phyloP scores from a whole-genome alignment of 2,329 filamentous ascomycete species.

The Cryphonectria nitschkei region DNA sequence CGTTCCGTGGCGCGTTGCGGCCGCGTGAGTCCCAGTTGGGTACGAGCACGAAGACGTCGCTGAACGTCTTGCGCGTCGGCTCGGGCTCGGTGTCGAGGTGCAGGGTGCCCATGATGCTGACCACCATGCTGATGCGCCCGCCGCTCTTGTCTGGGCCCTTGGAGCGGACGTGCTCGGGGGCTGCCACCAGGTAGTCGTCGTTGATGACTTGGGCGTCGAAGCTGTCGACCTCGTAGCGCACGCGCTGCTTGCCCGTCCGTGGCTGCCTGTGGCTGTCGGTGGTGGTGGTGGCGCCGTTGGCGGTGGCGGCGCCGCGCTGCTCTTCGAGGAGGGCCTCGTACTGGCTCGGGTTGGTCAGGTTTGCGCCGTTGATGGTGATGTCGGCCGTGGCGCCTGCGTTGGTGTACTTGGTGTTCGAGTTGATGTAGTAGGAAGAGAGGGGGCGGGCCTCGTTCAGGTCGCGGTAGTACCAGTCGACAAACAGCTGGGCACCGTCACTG shows the following conservation, averaged over 20 bases:
- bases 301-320: constrained; percentile 50
- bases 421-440: constrained; percentile 73
- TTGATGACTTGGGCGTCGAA: constrained; percentile 82
- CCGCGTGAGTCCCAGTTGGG: constrained; percentile 69
- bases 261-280: background rate
- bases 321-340: constrained; percentile 71
- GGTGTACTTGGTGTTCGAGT: constrained; percentile 56
- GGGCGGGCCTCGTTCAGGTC: constrained; percentile 65
- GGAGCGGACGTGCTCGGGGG: constrained; percentile 48
- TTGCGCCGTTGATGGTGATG: constrained; percentile 80
- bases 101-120: constrained; percentile 75
- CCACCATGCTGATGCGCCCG: constrained; percentile 69
- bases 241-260: constrained; percentile 36
- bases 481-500: constrained; percentile 65
- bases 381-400: constrained; percentile 59
- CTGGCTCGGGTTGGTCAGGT: constrained; percentile 62
- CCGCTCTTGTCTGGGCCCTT: constrained; percentile 48
- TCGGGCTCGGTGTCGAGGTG: constrained; percentile 67
- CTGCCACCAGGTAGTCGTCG: constrained; percentile 62
- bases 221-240: constrained; percentile 73
- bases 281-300: constrained; percentile 19
- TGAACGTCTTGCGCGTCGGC: constrained; percentile 70
- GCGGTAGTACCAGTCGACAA: constrained; percentile 75
- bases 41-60: constrained; percentile 79
- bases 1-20: constrained; percentile 52